phyloP scores from a whole-genome alignment of 805 yeast genomes.

The Yarrowia keelungensis region DNA sequence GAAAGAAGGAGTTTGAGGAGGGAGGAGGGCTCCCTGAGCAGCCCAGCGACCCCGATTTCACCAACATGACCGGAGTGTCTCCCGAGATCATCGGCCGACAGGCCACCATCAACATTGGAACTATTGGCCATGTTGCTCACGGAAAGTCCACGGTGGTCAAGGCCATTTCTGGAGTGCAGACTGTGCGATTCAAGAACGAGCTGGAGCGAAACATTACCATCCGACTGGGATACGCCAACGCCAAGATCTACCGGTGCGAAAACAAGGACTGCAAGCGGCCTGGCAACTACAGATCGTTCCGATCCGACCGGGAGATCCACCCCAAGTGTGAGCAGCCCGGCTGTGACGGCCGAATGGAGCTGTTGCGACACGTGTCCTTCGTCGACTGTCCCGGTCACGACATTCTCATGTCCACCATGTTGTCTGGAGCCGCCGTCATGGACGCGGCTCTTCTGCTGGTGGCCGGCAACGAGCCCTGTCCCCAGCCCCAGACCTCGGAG shows the following conservation, averaged over 20 bases:
- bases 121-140: conserved; percentile 95
- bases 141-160: conserved; percentile 93
- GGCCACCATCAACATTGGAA: conserved; percentile 98
- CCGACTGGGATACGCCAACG: conserved; percentile 98
- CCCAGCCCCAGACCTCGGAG: conserved; percentile 99
- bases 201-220: conserved; percentile 98
- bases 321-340: conserved; percentile 92
- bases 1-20: conserved; percentile 88
- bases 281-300: conserved; percentile 91
- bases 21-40: conserved; percentile 99
- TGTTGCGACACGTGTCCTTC: conserved; percentile 95
- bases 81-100: conserved; percentile 95
- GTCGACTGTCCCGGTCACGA: conserved; percentile 99
- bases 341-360: conserved; percentile 84
- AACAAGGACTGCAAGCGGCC: conserved; percentile 89
- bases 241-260: conserved; percentile 94
- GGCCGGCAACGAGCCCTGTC: conserved; percentile 99
- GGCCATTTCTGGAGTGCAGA: conserved; percentile 98
- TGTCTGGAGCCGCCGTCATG: conserved; percentile 99
- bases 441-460: conserved; percentile 96
- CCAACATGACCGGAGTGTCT: conserved; percentile 80
- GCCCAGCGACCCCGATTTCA: conserved; percentile 86
- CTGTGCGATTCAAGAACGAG: conserved; percentile 98
- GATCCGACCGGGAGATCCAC: conserved; percentile 90
- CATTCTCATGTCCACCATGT: conserved; percentile 99